phyloP scores from a whole-genome alignment of 192 early-diverging fungal species.

The Coemansia erecta region DNA sequence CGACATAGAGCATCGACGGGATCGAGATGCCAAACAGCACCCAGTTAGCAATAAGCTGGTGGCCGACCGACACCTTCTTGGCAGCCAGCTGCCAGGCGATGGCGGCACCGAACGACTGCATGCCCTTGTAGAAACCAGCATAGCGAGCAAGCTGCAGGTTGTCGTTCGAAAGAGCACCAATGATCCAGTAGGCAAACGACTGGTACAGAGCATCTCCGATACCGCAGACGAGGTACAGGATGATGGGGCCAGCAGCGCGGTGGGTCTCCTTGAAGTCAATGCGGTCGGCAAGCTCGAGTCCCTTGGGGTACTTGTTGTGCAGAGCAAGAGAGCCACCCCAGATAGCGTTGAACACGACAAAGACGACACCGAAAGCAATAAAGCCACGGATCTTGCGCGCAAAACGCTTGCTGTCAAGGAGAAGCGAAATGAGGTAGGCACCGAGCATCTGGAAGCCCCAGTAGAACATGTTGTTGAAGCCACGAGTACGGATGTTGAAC shows the following conservation, averaged over 20 bases:
- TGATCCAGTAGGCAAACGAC: slow-evolving; percentile 69
- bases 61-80: slow-evolving; percentile 26
- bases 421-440: slow-evolving; percentile 57
- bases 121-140: slow-evolving; percentile 79
- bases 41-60: slow-evolving; percentile 51
- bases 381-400: slow-evolving; percentile 59
- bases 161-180: slow-evolving; percentile 80
- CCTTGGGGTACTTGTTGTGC: slow-evolving; percentile 40
- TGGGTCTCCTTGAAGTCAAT: slow-evolving; percentile 35
- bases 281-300: slow-evolving; percentile 8
- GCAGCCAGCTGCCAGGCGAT: slow-evolving; percentile 63
- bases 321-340: slow-evolving; percentile 59
- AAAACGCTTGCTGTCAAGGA: slow-evolving; percentile 58
- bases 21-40: slow-evolving; percentile 38
- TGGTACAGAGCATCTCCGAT: slow-evolving; percentile 74
- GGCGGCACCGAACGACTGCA: slow-evolving; percentile 66
- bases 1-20: slow-evolving; percentile 45
- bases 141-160: slow-evolving; percentile 59
- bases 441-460: slow-evolving; percentile 70
- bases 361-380: slow-evolving; percentile 46
- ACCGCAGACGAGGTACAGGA: slow-evolving; percentile 69
- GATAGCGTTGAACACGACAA: slow-evolving; percentile 41
- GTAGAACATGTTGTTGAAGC: slow-evolving; percentile 68
- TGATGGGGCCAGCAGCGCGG: slow-evolving; percentile 55
- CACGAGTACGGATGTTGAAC: slow-evolving; percentile 64